These are phyloP conservation scores for Talaromyces verruculosus DNA, from an alignment of 2,329 filamentous ascomycete species.

Conservation along the genomic window DNA sequence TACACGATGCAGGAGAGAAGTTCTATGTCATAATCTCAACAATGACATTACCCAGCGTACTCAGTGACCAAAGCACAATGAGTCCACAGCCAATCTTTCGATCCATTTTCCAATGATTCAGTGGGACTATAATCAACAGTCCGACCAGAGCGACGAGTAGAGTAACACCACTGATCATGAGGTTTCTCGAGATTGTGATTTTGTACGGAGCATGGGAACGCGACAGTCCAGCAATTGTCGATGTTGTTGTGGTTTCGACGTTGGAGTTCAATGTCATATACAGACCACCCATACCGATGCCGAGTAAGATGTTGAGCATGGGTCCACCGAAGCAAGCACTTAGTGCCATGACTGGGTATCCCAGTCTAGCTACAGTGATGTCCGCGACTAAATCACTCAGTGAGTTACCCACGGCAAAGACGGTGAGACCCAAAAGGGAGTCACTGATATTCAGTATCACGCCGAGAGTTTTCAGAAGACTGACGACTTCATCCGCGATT, in stretches of 20 bases:
- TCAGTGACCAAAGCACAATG: slow-evolving; percentile 76
- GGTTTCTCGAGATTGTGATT: slow-evolving; percentile 78
- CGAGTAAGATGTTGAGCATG: slow-evolving; percentile 94
- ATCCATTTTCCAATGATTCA: slow-evolving; percentile 84
- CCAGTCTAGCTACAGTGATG: slow-evolving; percentile 87
- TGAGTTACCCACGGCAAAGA: slow-evolving; percentile 95
- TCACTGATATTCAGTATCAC: slow-evolving; percentile 92
- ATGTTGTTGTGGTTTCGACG: slow-evolving; percentile 49
- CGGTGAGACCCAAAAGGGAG: slow-evolving; percentile 87
- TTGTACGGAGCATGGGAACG: slow-evolving; percentile 59
- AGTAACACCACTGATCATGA: slow-evolving; percentile 82
- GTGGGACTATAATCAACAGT: slow-evolving; percentile 75
- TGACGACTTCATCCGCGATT: slow-evolving; percentile 92
- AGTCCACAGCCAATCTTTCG: slow-evolving; percentile 77
- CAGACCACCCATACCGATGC: slow-evolving; percentile 85
- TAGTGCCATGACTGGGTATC: slow-evolving; percentile 93
- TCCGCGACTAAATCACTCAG: slow-evolving; percentile 92
- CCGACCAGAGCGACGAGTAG: slow-evolving; percentile 76
- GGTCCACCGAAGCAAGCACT: slow-evolving; percentile 97
- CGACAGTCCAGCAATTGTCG: slow-evolving; percentile 21
- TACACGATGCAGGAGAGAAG: not conserved
- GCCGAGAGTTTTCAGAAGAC: slow-evolving; percentile 87
- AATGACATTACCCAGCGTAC: slow-evolving; percentile 76
- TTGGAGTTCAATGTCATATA: slow-evolving; percentile 66
- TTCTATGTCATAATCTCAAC: slow-evolving; percentile 60